Conservation (phyloP, 306 rosid genomes). For the Fragaria nilgerrensis region DNA sequence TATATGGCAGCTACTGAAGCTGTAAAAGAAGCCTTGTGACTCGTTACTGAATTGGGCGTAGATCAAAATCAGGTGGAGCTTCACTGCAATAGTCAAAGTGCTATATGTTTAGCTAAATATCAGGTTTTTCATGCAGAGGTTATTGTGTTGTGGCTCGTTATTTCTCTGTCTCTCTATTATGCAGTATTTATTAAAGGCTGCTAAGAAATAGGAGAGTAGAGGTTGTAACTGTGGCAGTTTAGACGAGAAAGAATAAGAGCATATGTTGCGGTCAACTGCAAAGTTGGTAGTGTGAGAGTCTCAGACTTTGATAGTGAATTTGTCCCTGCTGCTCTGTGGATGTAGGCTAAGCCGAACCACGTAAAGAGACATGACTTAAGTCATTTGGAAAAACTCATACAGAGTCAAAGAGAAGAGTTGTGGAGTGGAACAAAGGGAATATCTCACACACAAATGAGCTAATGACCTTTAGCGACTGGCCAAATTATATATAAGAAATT, state of each 20-base stretch:
- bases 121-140: neutral
- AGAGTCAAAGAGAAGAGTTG: neutral
- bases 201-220: neutral
- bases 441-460: neutral
- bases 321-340: neutral
- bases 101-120: neutral
- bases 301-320: neutral
- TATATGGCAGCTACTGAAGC: neutral
- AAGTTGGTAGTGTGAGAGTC: neutral
- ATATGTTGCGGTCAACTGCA: neutral
- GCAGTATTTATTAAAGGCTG: neutral
- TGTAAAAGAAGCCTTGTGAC: neutral
- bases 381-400: neutral
- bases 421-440: neutral
- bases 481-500: neutral
- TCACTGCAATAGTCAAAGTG: neutral
- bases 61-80: neutral
- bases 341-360: neutral
- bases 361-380: neutral
- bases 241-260: neutral
- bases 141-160: neutral
- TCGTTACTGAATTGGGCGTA: neutral
- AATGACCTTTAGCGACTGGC: neutral
- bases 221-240: neutral
- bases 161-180: neutral